Percentiles rank a stretch among this genome's conserved stretches.
phyloP scores from a whole-genome alignment of 805 yeast genomes.

The Blastobotrys terrestris region DNA sequence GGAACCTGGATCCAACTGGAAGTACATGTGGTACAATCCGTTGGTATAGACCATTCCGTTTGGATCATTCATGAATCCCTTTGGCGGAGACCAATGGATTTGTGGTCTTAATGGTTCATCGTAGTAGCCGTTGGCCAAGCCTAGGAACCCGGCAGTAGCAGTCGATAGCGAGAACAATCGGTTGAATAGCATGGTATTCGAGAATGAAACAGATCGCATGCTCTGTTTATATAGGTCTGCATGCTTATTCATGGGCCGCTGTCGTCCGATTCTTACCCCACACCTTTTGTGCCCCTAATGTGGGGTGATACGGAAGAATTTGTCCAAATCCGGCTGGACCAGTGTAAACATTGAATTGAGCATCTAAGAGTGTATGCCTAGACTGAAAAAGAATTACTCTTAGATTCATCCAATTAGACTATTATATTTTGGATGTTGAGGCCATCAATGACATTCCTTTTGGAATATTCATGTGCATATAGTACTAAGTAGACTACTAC shows the following conservation, averaged over 20 bases:
- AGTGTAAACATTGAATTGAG: too few relatives aligned
- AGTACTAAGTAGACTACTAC: too few relatives aligned
- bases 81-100: conserved; percentile 32
- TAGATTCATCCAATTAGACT: too few relatives aligned
- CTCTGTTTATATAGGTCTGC: too few relatives aligned
- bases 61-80: conserved; percentile 42
- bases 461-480: too few relatives aligned
- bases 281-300: neutral
- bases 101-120: neutral
- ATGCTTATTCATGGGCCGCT: neutral
- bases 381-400: too few relatives aligned
- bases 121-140: neutral
- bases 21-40: conserved; percentile 34
- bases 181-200: neutral
- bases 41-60: conserved; percentile 36
- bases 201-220: too few relatives aligned
- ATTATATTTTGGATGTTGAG: too few relatives aligned
- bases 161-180: neutral
- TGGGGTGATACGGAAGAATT: neutral
- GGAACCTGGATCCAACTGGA: conserved; percentile 35
- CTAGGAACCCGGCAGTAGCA: neutral
- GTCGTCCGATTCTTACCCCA: neutral
- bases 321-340: neutral
- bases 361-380: too few relatives aligned
- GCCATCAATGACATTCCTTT: too few relatives aligned